Conservation (phyloP, 1,139 yeast genomes). For the Magnusiomyces paraingens region DNA sequence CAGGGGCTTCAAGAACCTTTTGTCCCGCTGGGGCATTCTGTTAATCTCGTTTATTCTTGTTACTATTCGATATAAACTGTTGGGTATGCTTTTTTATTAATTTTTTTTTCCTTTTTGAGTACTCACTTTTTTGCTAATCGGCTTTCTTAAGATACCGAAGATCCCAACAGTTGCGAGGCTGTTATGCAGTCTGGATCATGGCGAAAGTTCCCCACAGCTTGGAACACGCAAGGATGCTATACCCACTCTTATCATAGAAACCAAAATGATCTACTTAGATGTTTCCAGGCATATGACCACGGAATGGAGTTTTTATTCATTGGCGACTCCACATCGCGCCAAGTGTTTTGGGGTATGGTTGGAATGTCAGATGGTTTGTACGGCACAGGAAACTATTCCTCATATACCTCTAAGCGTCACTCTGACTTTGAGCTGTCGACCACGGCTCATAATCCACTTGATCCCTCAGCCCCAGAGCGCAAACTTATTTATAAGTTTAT, state of each 20-base stretch:
- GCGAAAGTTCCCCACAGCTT: neutral
- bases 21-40: neutral
- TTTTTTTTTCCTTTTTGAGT: no score
- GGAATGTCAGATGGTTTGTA: slow-evolving; percentile 4
- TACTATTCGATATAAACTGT: no score
- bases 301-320: neutral
- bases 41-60: neutral
- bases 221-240: slow-evolving; percentile 8
- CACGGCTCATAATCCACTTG: neutral
- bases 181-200: slow-evolving; percentile 2
- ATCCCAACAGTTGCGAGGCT: neutral
- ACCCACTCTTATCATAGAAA: slow-evolving; percentile 1
- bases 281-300: neutral
- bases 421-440: slow-evolving; percentile 3
- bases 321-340: slow-evolving; percentile 17
- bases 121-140: no score
- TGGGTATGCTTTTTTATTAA: no score
- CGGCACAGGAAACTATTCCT: slow-evolving; percentile 10
- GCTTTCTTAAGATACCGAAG: no score
- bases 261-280: neutral
- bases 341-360: slow-evolving; percentile 17
- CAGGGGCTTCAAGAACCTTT: neutral
- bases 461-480: neutral
- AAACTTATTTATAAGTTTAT: neutral
- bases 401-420: slow-evolving; percentile 7